A percentile compares a stretch with the other conserved stretches of the same genome.
phyloP scores from a whole-genome alignment of 1,284 basidiomycete species.

The Leccinum pachyderme region DNA sequence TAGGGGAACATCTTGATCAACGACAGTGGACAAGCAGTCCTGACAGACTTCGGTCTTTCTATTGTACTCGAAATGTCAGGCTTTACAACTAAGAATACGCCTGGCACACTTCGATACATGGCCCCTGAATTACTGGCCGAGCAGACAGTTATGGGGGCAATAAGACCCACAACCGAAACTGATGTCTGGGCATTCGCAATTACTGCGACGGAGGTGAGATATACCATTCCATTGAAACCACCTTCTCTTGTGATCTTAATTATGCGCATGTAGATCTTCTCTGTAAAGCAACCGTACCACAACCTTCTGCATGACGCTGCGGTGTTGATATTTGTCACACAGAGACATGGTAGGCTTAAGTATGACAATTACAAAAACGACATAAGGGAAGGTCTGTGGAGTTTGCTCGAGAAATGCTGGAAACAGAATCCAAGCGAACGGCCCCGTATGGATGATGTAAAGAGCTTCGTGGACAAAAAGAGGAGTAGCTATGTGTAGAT shows the following conservation, averaged over 20 bases:
- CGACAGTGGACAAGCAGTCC: constrained; percentile 22
- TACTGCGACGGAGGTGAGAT: constrained; percentile 27
- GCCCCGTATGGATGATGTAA: constrained; percentile 14
- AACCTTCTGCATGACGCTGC: constrained; percentile 11
- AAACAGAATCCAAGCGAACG: constrained; percentile 9
- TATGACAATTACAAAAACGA: constrained; percentile 23
- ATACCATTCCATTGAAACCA: neutral
- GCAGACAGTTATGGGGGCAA: constrained; percentile 4
- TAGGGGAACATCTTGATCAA: constrained; percentile 30
- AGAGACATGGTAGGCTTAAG: constrained; percentile 11
- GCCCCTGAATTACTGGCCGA: constrained; percentile 25
- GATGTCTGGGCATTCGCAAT: constrained; percentile 32
- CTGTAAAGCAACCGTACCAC: constrained; percentile 21
- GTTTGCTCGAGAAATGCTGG: constrained; percentile 24
- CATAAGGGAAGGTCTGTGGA: constrained; percentile 21
- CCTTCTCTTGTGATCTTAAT: neutral
- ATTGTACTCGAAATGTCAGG: constrained; percentile 28
- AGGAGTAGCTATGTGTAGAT: constrained; percentile 11
- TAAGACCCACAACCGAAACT: constrained; percentile 19
- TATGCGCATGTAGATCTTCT: constrained; percentile 21
- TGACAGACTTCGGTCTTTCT: constrained; percentile 35
- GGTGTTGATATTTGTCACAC: constrained; percentile 20
- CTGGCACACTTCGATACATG: constrained; percentile 33
- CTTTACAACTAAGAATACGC: constrained; percentile 27
- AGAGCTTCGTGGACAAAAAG: constrained; percentile 18